These are phyloP conservation scores for Coemansia furcata DNA, from an alignment of 192 early-diverging fungal species.

Conservation along the genomic window DNA sequence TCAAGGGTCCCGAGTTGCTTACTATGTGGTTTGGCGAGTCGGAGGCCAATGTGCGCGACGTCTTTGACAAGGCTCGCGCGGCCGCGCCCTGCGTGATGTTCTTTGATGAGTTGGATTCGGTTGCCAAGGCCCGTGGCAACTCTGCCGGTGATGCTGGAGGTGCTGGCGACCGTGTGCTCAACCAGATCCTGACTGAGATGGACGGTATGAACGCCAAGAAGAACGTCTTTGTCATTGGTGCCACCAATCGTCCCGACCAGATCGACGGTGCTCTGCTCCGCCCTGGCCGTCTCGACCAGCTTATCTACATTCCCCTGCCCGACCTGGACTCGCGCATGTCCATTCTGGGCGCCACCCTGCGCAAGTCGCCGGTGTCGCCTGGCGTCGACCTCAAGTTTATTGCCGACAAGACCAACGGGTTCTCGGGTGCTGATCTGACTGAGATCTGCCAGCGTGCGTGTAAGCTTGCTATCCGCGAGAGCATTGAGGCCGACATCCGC, in stretches of 20 bases:
- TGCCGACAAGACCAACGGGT: constrained; percentile 88
- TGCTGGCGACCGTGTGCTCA: constrained; percentile 96
- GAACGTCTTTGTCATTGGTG: constrained; percentile 99
- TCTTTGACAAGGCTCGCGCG: constrained; percentile 98
- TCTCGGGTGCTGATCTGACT: constrained; percentile 96
- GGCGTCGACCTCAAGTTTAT: constrained; percentile 81
- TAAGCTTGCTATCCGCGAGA: constrained; percentile 96
- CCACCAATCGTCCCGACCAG: constrained; percentile 98
- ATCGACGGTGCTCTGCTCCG: constrained; percentile 96
- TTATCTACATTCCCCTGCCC: constrained; percentile 96
- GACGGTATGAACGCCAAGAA: constrained; percentile 99
- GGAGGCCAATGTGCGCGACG: constrained; percentile 98
- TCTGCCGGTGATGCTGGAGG: constrained; percentile 82
- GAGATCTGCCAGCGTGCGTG: constrained; percentile 98
- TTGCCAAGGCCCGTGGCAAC: constrained; percentile 91
- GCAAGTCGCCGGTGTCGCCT: constrained; percentile 86
- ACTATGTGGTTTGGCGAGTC: constrained; percentile 99
- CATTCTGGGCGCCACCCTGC: constrained; percentile 82
- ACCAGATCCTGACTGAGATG: constrained; percentile 99
- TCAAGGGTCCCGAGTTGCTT: constrained; percentile 98
- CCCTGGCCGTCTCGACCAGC: constrained; percentile 97
- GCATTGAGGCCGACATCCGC: constrained; percentile 84
- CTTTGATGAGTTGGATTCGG: constrained; percentile 99
- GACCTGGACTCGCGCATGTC: constrained; percentile 83
- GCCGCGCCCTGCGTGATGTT: constrained; percentile 99